Evolutionary conservation across 148 eudicot genomes (phyloP), one percentile per base, ranked within the genome.

Genomic region (Fagopyrum tataricum): DNA sequence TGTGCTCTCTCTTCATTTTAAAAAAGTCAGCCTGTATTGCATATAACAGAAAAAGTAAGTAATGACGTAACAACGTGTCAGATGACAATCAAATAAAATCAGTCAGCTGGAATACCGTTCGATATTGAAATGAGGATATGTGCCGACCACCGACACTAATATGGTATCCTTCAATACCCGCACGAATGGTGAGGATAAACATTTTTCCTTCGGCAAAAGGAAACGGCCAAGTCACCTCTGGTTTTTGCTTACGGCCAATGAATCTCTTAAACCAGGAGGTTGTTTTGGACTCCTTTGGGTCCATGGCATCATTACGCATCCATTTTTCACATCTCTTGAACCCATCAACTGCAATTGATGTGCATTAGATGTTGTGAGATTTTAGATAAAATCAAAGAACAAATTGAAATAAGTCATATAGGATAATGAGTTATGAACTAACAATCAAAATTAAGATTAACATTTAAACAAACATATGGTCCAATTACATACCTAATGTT

Each of bases 161-260:
- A 81, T 94, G 98, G 75, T 72, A 94, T 67, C 97, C 98, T 78
- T 94, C 98, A 79, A 91, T 80, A 67, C 98, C 98, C 82, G 98
- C 97, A 77, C 96, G 97, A 20, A 91, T 73, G 48, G 93, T 94
- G 75, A 91, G 77, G 69, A 94, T 83, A 80, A 94, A 94, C 90
- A 94, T 75, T 76, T 87, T 88, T 48, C 91, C 93, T 82, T 94
- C 98, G 46, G 77, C 85, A 67, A 94, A 91, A 70, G 98, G 93
- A 82, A 85, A 94, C 73, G 98, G 98, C 98, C 98, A 94, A 12
- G 89, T 86, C 72, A 94, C 84, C 71, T 88, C 93, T 62, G 97
- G 97, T 81, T 87, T 91, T 72, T 91, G 88, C 46, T 88, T 84
- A 46, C 93, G 98, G 69, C 97, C 98, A 62, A 94, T 89, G 76